Base-by-base conservation (phyloP, 495 filamentous ascomycete genomes). In the Tuber umbilicatum region DNA sequence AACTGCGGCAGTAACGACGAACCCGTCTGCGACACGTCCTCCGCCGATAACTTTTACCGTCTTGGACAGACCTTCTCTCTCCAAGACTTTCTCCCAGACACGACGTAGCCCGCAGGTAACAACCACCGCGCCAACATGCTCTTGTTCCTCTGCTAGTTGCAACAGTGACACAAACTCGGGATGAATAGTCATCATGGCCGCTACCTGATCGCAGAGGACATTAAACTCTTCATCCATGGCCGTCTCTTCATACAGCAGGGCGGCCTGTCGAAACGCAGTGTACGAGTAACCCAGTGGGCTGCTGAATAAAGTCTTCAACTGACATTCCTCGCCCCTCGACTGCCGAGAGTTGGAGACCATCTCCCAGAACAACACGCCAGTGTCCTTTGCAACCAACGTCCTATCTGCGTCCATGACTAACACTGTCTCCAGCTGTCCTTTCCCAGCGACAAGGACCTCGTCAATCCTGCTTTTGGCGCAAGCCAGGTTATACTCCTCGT, bases 331-430 rank as follows among this genome's bases (percentile, higher is more conserved):
- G 0, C 71, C 67, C 73, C 42, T 70, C 40, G 39, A 38, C n/a
- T 9, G 23, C 71, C 67, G 71, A 72, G 73, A 55, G 27, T 70
- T 68, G 38, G 78, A 75, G 37, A 81, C 72, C 16, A 60, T 81
- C 60, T 86, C 68, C 87, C 87, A 91, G 81, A 88, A 90, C 73
- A 88, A 60, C 5, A 41, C 76, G 27, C 89, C 88, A 19, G 87
- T 87, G 75, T 92, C 89, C 68, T 85, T 72, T 31, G 85, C 76
- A 69, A 86, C 82, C 74, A 92, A 81, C 0, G 89, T 91, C 74
- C 81, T 87, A 76, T 91, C 89, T 5, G 81, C 89, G 76, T 91
- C 90, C 41, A 91, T 73, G 1, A 89, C 85, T 70, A 91, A 73
- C 64, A 88, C 79, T 1, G 84, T 88, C 73, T 86, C 74, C 50